Percentiles rank a stretch among this genome's conserved stretches.
Conservation (phyloP, 768 basidiomycete genomes). For the Auriscalpium vulgare region DNA sequence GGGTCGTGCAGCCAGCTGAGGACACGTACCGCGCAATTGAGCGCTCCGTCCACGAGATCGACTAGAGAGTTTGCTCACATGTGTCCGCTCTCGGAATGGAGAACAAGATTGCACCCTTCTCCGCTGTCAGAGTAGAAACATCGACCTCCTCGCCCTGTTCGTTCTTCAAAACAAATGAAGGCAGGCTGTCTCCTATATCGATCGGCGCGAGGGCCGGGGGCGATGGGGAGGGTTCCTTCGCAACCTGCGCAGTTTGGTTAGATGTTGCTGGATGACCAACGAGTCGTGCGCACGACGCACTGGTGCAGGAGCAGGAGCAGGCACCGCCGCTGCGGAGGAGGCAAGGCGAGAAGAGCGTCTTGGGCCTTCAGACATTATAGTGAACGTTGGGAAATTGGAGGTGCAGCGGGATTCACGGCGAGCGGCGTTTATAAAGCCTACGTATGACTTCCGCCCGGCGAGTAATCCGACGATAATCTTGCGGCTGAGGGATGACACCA, state of each 20-base stretch:
- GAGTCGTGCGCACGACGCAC: no score
- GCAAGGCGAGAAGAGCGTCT: conserved; percentile 15
- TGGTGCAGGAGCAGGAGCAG: not conserved
- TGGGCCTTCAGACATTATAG: conserved; percentile 10
- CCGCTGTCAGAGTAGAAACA: conserved; percentile 50
- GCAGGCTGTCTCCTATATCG: conserved; percentile 69
- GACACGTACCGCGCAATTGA: not conserved
- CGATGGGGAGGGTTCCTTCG: no score
- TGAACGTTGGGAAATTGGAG: not conserved
- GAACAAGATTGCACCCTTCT: conserved; percentile 77
- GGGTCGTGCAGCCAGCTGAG: conserved; percentile 81
- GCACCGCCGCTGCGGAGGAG: not conserved
- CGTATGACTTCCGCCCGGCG: no score
- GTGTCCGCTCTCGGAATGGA: conserved; percentile 82
- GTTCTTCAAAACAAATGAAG: conserved; percentile 70
- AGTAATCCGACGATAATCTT: not conserved
- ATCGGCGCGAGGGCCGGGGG: conserved; percentile 26
- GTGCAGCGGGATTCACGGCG: not conserved
- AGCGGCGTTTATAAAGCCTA: not conserved
- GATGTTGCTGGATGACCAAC: no score
- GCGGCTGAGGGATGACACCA: not conserved
- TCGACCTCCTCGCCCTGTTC: conserved; percentile 79
- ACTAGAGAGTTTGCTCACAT: conserved; percentile 38
- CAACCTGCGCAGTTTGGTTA: no score
- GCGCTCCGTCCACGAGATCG: not conserved